Conservation (phyloP, 441 rosid genomes). For the Erodium trifolium region DNA sequence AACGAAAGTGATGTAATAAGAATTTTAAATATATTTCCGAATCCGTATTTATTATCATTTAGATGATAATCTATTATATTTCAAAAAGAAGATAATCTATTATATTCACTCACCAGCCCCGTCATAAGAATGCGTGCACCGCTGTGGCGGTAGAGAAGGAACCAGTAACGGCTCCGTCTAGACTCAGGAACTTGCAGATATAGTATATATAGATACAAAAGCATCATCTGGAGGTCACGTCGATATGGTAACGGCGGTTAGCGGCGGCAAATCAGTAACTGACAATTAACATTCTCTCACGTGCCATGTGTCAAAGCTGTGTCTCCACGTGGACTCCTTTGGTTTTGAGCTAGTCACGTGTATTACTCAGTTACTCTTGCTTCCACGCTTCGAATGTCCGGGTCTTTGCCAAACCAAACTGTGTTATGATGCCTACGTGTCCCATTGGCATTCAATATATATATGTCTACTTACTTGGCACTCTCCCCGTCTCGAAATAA, state of each 20-base stretch:
- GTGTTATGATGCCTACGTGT: slow-evolving; percentile 17
- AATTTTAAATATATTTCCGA: neutral
- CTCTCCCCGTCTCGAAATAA: too few species aligned
- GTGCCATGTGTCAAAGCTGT: slow-evolving; percentile 24
- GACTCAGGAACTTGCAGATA: neutral
- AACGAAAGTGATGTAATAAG: too few species aligned
- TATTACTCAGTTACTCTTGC: neutral
- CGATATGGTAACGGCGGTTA: slow-evolving; percentile 16
- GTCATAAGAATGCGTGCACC: neutral
- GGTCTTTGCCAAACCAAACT: neutral
- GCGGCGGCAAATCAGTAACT: slow-evolving; percentile 14
- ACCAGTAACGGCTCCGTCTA: slow-evolving; percentile 18
- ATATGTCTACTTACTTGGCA: too few species aligned
- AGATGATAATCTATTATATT: too few species aligned
- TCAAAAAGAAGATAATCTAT: neutral
- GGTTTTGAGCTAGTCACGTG: slow-evolving; percentile 27
- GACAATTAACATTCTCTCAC: slow-evolving; percentile 22
- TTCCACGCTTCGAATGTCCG: neutral
- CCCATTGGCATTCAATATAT: neutral
- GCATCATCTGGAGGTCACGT: neutral
- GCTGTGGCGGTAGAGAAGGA: neutral
- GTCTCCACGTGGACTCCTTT: slow-evolving; percentile 19
- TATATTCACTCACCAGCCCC: neutral
- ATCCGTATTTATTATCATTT: too few species aligned
- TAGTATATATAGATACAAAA: neutral